Base-by-base conservation (phyloP, 345 rosid species). In the Ricinus communis region DNA sequence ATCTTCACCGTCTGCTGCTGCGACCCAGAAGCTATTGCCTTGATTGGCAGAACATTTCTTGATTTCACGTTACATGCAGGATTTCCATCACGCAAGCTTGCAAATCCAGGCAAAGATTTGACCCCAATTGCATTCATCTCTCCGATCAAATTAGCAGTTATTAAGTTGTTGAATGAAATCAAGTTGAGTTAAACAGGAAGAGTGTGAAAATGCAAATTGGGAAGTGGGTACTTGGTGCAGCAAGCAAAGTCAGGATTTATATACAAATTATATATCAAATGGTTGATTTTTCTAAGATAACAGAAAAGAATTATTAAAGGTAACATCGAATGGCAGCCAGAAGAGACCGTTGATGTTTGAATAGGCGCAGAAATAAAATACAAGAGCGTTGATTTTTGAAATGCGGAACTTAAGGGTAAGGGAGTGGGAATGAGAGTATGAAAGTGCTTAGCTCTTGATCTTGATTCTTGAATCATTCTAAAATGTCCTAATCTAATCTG, bases 41-140 rank as follows among this genome's bases (percentile, higher is more conserved):
- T 30, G 36, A 71, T 38, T 25, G 18, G 40, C 53, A 30, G 38
- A 70, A 8, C 30, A 18, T 67, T 22, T 46, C 63, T 62, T 5
- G 68, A 18, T 43, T 65, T 60, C 38, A 31, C 14, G 24, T 28
- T 14, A n/a, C 12, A 27, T 40, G 27, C 36, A 15, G 33, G n/a
- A 58, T 56, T 40, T 5, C 43, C 56, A 25, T 49, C 46, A 28
- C 46, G 5, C 38, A 28, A 57, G 63, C 22, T 46, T 33, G 54
- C 31, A 52, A 70, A 53, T 57, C 68, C 75, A 41, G 68, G 41
- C 38, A 65, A 40, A 46, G 66, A 55, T 40, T 63, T 69, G 2
- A 47, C 14, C 50, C 36, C 66, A 36, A 59, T 47, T 25, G 62
- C 49, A 65, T 70, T 70, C 79, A 74, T 74, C 47, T 46, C 68